Evolutionary conservation across 2,329 filamentous ascomycete species (phyloP).

Genomic region (Scedosporium apiospermum): DNA sequence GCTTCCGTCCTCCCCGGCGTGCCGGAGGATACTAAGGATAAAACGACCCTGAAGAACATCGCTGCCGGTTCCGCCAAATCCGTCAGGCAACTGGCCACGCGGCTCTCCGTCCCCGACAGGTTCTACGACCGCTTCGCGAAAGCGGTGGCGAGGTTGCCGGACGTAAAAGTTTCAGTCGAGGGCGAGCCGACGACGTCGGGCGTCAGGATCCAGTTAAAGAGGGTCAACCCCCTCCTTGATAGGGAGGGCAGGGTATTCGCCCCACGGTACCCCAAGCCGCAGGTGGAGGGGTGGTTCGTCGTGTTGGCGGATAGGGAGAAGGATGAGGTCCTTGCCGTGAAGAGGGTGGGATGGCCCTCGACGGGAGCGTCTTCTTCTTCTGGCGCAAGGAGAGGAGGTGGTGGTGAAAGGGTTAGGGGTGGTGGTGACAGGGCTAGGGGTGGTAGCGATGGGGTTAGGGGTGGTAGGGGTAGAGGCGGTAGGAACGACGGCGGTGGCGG

Average conservation of each 20-base stretch:
- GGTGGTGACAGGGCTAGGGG: conserved; percentile 10
- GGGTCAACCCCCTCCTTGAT: conserved; percentile 57
- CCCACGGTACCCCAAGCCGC: conserved; percentile 84
- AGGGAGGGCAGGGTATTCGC: conserved; percentile 71
- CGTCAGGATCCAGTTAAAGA: conserved; percentile 53
- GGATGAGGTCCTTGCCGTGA: conserved; percentile 78
- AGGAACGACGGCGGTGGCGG: conserved; percentile 13
- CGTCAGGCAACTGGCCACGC: conserved; percentile 30
- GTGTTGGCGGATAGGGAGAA: conserved; percentile 56
- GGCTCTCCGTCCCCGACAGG: conserved; percentile 37
- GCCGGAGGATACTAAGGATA: conserved; percentile 28
- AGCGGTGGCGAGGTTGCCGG: conserved; percentile 57
- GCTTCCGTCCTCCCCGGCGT: conserved; percentile 73
- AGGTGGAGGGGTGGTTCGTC: conserved; percentile 90
- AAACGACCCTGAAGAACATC: conserved; percentile 33
- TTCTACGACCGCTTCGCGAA: conserved; percentile 42
- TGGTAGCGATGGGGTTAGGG: neutral
- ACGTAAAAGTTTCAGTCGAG: conserved; percentile 52
- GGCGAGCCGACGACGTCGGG: conserved; percentile 33
- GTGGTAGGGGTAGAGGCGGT: conserved; percentile 9
- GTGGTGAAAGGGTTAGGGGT: conserved; percentile 11
- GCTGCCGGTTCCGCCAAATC: conserved; percentile 1
- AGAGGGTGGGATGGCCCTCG: conserved; percentile 66
- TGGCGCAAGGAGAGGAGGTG: conserved; percentile 4
- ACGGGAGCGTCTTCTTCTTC: neutral